These are phyloP conservation scores for Teratosphaeria pseudoeucalypti DNA, from an alignment of 2,329 filamentous ascomycete genomes.

Conservation along the genomic window DNA sequence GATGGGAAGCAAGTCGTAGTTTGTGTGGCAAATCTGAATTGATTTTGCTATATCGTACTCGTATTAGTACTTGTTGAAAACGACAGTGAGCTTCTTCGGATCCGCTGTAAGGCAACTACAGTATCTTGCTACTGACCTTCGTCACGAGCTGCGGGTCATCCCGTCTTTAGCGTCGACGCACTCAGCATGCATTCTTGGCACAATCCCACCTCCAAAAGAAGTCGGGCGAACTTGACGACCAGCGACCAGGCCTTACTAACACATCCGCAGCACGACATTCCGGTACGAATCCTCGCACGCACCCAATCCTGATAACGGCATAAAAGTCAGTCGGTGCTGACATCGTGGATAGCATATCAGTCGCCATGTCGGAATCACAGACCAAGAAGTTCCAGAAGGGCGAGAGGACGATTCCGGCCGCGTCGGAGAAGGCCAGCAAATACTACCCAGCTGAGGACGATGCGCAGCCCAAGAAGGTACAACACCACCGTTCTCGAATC, in stretches of 20 bases:
- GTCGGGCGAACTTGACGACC: background rate
- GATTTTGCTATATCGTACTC: no score
- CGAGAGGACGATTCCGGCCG: conserved; percentile 79
- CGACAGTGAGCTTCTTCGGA: no score
- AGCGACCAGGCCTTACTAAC: background rate
- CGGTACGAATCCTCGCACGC: background rate
- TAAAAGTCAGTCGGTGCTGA: background rate
- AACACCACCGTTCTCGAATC: conserved; percentile 23
- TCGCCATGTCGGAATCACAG: conserved; percentile 25
- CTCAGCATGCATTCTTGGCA: background rate
- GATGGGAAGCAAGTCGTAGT: conserved; percentile 11
- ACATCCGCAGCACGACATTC: background rate
- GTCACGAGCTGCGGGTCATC: background rate
- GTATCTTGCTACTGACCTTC: background rate
- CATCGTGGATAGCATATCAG: background rate
- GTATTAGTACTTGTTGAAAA: no score
- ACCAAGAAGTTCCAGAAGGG: conserved; percentile 98
- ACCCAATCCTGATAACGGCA: background rate
- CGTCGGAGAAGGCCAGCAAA: conserved; percentile 89
- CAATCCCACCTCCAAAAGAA: background rate
- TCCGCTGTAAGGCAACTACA: background rate
- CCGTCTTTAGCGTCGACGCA: background rate
- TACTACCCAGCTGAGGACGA: conserved; percentile 98
- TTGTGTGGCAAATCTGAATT: background rate
- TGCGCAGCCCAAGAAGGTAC: conserved; percentile 83